A percentile compares a stretch with the other conserved stretches of the same genome.
phyloP scores from a whole-genome alignment of 768 basidiomycete genomes.

The Tulasnella sp. region DNA sequence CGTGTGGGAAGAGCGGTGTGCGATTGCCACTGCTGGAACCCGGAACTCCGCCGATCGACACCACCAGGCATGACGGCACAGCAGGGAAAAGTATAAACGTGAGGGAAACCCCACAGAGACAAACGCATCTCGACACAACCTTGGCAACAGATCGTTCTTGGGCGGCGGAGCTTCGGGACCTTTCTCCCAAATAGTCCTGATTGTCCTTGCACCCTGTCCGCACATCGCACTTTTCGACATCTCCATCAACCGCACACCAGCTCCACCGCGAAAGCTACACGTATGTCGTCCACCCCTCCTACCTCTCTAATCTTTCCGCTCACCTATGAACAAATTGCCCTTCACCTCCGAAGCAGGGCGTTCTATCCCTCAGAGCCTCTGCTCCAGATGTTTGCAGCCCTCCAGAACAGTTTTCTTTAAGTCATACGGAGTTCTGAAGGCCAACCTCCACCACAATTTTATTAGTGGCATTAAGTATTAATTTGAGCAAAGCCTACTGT shows the following conservation, averaged over 20 bases:
- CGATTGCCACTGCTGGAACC: too few relatives aligned
- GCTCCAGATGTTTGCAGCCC: constrained; percentile 52
- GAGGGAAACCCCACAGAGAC: too few relatives aligned
- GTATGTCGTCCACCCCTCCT: constrained; percentile 11
- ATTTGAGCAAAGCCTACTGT: too few relatives aligned
- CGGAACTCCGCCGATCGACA: too few relatives aligned
- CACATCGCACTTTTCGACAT: not conserved
- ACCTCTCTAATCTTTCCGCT: not conserved
- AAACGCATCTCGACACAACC: too few relatives aligned
- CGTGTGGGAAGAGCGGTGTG: too few relatives aligned
- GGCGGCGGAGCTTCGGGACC: too few relatives aligned
- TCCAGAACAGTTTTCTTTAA: constrained; percentile 52
- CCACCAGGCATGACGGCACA: too few relatives aligned
- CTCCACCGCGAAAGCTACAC: not conserved
- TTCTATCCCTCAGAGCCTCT: not conserved
- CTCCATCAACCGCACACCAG: not conserved
- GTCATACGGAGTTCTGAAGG: constrained; percentile 51
- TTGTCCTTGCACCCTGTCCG: not conserved
- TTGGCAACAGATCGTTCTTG: too few relatives aligned
- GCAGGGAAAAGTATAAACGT: too few relatives aligned
- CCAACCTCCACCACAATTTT: constrained; percentile 42
- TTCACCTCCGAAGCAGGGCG: not conserved
- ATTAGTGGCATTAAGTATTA: too few relatives aligned
- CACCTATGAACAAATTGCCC: not conserved
- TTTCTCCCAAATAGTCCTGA: too few relatives aligned